Conservation (phyloP, 2,329 filamentous ascomycete species). For the Beauveria sp. region DNA sequence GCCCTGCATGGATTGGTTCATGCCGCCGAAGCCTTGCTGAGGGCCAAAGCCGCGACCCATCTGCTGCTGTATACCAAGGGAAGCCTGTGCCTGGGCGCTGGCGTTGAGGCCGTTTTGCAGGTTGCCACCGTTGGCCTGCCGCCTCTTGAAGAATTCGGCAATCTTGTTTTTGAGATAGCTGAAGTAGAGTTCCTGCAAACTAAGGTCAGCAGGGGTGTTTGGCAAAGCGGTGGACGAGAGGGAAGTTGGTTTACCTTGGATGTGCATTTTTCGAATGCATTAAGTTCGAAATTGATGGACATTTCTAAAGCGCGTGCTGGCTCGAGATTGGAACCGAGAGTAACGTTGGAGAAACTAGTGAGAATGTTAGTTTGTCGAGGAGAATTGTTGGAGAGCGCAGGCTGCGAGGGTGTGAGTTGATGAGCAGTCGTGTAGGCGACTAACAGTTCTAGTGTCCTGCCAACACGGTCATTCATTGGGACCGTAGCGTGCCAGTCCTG, state of each 20-base stretch:
- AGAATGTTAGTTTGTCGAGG: background rate
- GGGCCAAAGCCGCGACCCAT: slow-evolving; percentile 42
- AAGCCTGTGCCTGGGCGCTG: slow-evolving; percentile 31
- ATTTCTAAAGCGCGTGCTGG: background rate
- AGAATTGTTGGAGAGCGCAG: background rate
- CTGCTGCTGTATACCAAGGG: slow-evolving; percentile 48
- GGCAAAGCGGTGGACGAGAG: background rate
- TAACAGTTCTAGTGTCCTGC: slow-evolving; percentile 36
- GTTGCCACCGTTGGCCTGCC: slow-evolving; percentile 41
- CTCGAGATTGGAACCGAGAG: slow-evolving; percentile 27
- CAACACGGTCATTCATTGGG: slow-evolving; percentile 31
- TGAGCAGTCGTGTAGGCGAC: slow-evolving; percentile 15
- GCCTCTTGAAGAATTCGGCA: slow-evolving; percentile 41
- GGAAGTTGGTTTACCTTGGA: slow-evolving; percentile 36
- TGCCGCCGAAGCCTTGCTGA: slow-evolving; percentile 49
- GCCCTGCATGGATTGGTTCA: slow-evolving; percentile 28
- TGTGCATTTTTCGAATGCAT: slow-evolving; percentile 35
- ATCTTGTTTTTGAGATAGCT: slow-evolving; percentile 37
- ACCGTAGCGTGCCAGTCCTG: slow-evolving; percentile 32
- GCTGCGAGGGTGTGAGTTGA: background rate
- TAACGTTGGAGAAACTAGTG: slow-evolving; percentile 42
- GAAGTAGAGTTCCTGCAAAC: slow-evolving; percentile 41
- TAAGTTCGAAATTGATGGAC: slow-evolving; percentile 34
- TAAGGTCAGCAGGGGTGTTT: slow-evolving; percentile 15
- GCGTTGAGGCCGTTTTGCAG: slow-evolving; percentile 44